These are phyloP conservation scores for Mycosphaerelloides madeirae DNA, from an alignment of 2,329 filamentous ascomycete genomes.

Conservation along the genomic window DNA sequence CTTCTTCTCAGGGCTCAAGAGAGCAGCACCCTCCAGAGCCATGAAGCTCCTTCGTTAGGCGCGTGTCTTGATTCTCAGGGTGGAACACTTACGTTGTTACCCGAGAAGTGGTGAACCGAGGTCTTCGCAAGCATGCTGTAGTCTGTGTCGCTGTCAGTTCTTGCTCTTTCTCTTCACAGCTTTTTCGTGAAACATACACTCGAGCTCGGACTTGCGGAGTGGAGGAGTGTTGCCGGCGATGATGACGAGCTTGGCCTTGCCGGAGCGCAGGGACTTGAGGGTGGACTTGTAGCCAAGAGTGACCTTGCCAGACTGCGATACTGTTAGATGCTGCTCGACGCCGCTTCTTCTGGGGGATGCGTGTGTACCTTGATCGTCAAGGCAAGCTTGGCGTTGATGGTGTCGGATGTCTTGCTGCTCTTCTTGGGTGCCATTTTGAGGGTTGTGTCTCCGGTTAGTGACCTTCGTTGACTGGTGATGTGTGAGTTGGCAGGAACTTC, in stretches of 20 bases:
- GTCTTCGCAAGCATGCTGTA: conserved; percentile 91
- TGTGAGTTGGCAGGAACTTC: neutral
- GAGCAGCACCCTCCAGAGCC: conserved; percentile 34
- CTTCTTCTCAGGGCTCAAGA: conserved; percentile 83
- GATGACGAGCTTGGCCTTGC: conserved; percentile 98
- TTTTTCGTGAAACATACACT: conserved; percentile 54
- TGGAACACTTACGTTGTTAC: conserved; percentile 86
- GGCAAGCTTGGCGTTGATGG: conserved; percentile 66
- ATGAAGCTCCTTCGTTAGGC: conserved; percentile 34
- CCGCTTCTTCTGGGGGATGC: neutral
- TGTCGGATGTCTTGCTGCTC: conserved; percentile 80
- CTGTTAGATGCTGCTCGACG: conserved; percentile 13
- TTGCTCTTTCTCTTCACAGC: conserved; percentile 9
- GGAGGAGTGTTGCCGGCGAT: conserved; percentile 94
- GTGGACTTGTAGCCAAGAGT: conserved; percentile 85
- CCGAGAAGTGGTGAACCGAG: conserved; percentile 93
- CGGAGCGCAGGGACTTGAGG: conserved; percentile 83
- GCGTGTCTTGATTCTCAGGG: conserved; percentile 14
- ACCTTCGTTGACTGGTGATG: conserved; percentile 16
- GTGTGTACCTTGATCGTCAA: conserved; percentile 33
- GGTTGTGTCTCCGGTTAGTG: conserved; percentile 21
- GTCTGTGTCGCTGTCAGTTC: conserved; percentile 38
- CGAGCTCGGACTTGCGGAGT: conserved; percentile 88
- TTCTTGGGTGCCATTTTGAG: conserved; percentile 69
- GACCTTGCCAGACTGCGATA: conserved; percentile 54